Base-by-base conservation (phyloP, 148 eudicot species). In the Amaranthus hypochondriacus region DNA sequence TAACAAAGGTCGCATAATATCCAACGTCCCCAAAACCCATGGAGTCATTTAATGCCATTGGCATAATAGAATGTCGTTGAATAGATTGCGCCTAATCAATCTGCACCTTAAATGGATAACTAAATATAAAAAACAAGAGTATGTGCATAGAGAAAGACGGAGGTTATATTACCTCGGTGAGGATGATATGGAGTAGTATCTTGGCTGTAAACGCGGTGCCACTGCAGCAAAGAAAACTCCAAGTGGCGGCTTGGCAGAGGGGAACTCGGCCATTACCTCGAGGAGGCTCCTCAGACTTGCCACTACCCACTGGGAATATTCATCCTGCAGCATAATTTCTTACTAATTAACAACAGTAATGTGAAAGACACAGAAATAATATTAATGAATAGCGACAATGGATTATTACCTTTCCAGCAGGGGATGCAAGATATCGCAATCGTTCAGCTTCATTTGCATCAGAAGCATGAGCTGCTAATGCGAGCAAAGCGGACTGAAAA, bases 201-300 rank as follows among this genome's bases (percentile, higher is more conserved):
- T 83, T 52, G 99, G 97, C 87, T 87, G 92, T 75, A 95, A 81
- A 48, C 92, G 99, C 5, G 99, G 96, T 11, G 97, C 87, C 75
- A 95, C 80, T 11, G 93, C 86, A 71, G 99, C 99, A 83, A 95
- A 95, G 89, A 95, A 95, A 72, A 95, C 99, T 46, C 99, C 99
- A 64, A 95, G 87, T 9, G 97, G 87, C 70, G 97, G 99, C 69
- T 86, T 95, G 61, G 96, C 92, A 61, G 99, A 95, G 52, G 97
- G 92, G 71, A 95, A 95, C 53, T 85, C 96, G 14, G 90, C 82
- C 94, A 95, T 83, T 54, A 92, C 94, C 83, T 95, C 99, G 69
- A 95, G 93, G 5, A 95, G 94, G 79, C 99, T 95, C 83, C 97
- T 84, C 77, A 89, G 97, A 76, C 86, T 90, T 62, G 94, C 85